Evolutionary conservation across 169 alveolate genomes (phyloP), one percentile per base, ranked within the genome.

Genomic region (Eimeria necatrix): DNA sequence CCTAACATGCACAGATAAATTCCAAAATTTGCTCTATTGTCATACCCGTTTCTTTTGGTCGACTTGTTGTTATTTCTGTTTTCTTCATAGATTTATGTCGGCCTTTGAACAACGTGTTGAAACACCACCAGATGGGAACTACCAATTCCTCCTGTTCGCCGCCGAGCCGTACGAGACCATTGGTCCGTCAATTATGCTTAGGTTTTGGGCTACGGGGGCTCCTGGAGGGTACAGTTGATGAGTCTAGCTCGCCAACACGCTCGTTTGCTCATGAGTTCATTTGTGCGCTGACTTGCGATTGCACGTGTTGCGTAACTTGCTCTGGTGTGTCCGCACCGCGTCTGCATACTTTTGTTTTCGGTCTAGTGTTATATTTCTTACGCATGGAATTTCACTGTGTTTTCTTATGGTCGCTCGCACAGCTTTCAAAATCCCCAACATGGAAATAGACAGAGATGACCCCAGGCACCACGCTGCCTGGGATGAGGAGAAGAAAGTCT

Each of bases 141-240:
- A 98, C 94, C 99, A 99, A 95, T 99, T 98, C 96, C 97, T 99
- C 46, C 97, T 99, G 6, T 98, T 99, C 96, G 99, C 99, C 18
- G 99, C 99, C 12, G 99, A 99, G 93, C 99, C 99, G 2, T 99
- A 99, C 97, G 99, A 99, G 95, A 99, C 99, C 64, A 97, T 99
- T 49, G 96, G 96, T 94, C 5, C 12, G 93, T 41, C 51, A 3
- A 56, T 80, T 12, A 32, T 20, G 4, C 16, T 22, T 20, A 24
- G 10, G 10, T 80, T 22, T 52, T 52, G 89, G 89, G 22, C 56
- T 74, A 14, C n/a, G 22, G 16, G 32, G 16, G 24, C 74, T 64
- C 24, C 24, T 2, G 2, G 41, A 32, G 41, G 41, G 41, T 32
- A 32, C 41, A 2, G 41, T 32, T 32, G 0, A 32, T 32, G 41